Evolutionary conservation across 495 filamentous ascomycete genomes (phyloP).

Genomic region (Talaromyces wortmannii): DNA sequence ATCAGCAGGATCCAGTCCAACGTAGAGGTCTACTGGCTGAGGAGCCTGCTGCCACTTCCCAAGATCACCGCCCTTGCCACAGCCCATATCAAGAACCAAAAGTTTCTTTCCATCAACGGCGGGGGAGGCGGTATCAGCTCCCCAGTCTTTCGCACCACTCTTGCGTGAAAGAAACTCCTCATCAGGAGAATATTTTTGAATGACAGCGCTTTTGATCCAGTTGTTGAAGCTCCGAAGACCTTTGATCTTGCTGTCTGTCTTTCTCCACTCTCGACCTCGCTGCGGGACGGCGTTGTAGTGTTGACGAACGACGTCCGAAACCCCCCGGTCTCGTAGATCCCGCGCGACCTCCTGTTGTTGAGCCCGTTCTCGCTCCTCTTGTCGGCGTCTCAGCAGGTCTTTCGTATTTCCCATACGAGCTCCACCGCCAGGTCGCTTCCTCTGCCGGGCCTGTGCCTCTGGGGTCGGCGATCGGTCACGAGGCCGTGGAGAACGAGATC

Average conservation of each 20-base stretch:
- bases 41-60: slow-evolving; percentile 93
- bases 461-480: slow-evolving; percentile 32
- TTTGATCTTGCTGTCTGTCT: slow-evolving; percentile 88
- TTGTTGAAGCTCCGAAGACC: slow-evolving; percentile 94
- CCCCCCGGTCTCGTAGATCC: slow-evolving; percentile 42
- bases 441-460: slow-evolving; percentile 51
- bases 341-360: slow-evolving; percentile 45
- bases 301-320: slow-evolving; percentile 79
- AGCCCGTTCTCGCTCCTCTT: slow-evolving; percentile 58
- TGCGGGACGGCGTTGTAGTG: slow-evolving; percentile 93
- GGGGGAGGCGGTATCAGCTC: slow-evolving; percentile 45
- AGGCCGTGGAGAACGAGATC: slow-evolving; percentile 29
- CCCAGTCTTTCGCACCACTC: slow-evolving; percentile 34
- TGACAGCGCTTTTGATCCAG: slow-evolving; percentile 94
- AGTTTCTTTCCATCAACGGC: slow-evolving; percentile 44
- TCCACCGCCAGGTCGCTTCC: slow-evolving; percentile 80
- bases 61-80: slow-evolving; percentile 93
- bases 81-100: slow-evolving; percentile 86
- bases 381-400: slow-evolving; percentile 59
- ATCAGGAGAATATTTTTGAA: slow-evolving; percentile 90
- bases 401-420: slow-evolving; percentile 65
- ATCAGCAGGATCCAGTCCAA: slow-evolving; percentile 88
- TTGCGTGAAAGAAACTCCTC: slow-evolving; percentile 54
- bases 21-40: slow-evolving; percentile 77
- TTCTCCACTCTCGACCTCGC: slow-evolving; percentile 88